phyloP scores from a whole-genome alignment of 768 basidiomycete genomes.

The Gloeophyllum trabeum region DNA sequence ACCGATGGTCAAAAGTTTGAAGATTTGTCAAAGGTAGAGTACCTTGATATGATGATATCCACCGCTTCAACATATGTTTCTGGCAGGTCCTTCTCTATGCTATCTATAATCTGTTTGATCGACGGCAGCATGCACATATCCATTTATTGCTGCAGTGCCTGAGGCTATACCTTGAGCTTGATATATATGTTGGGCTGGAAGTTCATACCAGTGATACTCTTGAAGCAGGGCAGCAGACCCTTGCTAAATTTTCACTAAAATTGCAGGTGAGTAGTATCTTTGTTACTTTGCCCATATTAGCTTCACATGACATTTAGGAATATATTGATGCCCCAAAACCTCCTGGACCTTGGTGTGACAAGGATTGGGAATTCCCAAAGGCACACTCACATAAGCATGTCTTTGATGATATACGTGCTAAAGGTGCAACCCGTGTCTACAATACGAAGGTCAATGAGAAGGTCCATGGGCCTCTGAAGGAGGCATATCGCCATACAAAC shows the following conservation, averaged over 20 bases:
- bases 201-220: constrained; percentile 16
- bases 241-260: too few species aligned
- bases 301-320: too few species aligned
- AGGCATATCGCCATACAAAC: constrained; percentile 1
- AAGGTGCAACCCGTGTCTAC: neutral
- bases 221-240: neutral
- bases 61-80: neutral
- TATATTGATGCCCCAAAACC: too few species aligned
- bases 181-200: constrained; percentile 18
- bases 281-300: too few species aligned
- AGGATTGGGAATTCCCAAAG: constrained; percentile 7
- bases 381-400: constrained; percentile 4
- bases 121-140: constrained; percentile 6
- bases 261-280: too few species aligned
- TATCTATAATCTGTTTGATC: constrained; percentile 12
- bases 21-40: constrained; percentile 22
- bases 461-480: constrained; percentile 4
- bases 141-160: constrained; percentile 18
- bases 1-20: constrained; percentile 23
- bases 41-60: neutral
- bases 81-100: constrained; percentile 19
- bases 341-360: too few species aligned
- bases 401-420: neutral
- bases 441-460: constrained; percentile 4
- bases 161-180: constrained; percentile 18